Conservation (phyloP, 2,329 filamentous ascomycete genomes). For the Emericellopsis cladophorae region DNA sequence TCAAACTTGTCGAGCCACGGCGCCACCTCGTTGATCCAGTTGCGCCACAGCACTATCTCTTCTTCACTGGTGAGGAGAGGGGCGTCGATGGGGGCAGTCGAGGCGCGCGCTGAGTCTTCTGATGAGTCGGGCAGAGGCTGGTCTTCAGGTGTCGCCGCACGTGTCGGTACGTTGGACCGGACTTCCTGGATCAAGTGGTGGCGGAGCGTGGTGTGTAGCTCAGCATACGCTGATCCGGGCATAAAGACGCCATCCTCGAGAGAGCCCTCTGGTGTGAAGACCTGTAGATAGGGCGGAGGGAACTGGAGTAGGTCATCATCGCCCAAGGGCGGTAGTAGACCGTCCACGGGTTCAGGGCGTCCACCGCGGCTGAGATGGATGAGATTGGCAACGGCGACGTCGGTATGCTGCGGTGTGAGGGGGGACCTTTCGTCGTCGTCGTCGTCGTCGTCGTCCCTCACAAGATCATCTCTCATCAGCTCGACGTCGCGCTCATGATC, state of each 20-base stretch:
- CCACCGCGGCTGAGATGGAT: constrained; percentile 20
- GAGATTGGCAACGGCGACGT: constrained; percentile 21
- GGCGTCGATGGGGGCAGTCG: neutral
- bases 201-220: constrained; percentile 29
- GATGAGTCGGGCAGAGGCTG: too few species aligned
- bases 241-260: constrained; percentile 29
- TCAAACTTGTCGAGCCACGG: constrained; percentile 42
- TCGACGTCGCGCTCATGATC: constrained; percentile 13
- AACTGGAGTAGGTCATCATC: too few species aligned
- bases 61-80: constrained; percentile 10
- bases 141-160: constrained; percentile 2
- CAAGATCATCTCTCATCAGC: too few species aligned
- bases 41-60: constrained; percentile 23
- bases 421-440: constrained; percentile 7
- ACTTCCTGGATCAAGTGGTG: constrained; percentile 31
- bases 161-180: constrained; percentile 22
- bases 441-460: neutral
- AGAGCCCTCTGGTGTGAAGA: constrained; percentile 17
- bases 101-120: neutral
- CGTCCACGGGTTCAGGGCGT: constrained; percentile 2
- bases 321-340: too few species aligned
- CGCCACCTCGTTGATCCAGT: constrained; percentile 27
- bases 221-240: constrained; percentile 31
- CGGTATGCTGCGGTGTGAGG: constrained; percentile 14
- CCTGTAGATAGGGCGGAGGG: neutral